Evolutionary conservation across 2,329 filamentous ascomycete genomes (phyloP).

Genomic region (Cladophialophora bantiana): DNA sequence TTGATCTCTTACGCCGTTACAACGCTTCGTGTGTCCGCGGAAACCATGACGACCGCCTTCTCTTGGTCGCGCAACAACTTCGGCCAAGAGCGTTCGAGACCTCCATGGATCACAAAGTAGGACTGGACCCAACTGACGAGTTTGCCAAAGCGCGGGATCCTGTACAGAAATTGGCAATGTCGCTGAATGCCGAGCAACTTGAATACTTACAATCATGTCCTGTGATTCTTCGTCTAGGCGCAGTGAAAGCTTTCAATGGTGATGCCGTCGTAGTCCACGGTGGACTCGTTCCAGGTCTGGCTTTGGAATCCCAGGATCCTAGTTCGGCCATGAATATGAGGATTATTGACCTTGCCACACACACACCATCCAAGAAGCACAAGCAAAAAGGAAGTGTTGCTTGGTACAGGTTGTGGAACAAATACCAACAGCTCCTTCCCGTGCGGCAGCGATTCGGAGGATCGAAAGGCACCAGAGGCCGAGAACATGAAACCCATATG

Average conservation of each 20-base stretch:
- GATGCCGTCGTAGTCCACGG: slow-evolving; percentile 79
- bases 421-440: slow-evolving; percentile 49
- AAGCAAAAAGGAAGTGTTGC: slow-evolving; percentile 60
- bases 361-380: slow-evolving; percentile 59
- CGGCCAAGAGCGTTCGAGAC: slow-evolving; percentile 40
- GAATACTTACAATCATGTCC: slow-evolving; percentile 74
- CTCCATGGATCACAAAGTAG: not conserved
- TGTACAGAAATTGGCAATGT: slow-evolving; percentile 63
- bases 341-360: slow-evolving; percentile 70
- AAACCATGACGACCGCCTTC: slow-evolving; percentile 87
- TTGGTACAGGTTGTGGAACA: slow-evolving; percentile 71
- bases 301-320: slow-evolving; percentile 74
- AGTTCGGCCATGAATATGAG: slow-evolving; percentile 92
- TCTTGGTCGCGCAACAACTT: slow-evolving; percentile 67
- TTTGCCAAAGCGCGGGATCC: slow-evolving; percentile 38
- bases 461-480: not conserved
- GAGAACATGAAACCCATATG: slow-evolving; percentile 44
- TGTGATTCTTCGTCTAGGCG: slow-evolving; percentile 77
- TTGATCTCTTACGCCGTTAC: slow-evolving; percentile 75
- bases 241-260: slow-evolving; percentile 65
- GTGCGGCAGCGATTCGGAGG: slow-evolving; percentile 22
- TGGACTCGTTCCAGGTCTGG: slow-evolving; percentile 78
- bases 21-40: slow-evolving; percentile 84
- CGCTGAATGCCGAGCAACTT: slow-evolving; percentile 66
- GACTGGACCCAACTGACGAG: not conserved